Percentiles rank a stretch among this genome's conserved stretches.
These are phyloP conservation scores for Pseudocercospora vitis DNA, from an alignment of 2,329 filamentous ascomycete species.

Conservation along the genomic window DNA sequence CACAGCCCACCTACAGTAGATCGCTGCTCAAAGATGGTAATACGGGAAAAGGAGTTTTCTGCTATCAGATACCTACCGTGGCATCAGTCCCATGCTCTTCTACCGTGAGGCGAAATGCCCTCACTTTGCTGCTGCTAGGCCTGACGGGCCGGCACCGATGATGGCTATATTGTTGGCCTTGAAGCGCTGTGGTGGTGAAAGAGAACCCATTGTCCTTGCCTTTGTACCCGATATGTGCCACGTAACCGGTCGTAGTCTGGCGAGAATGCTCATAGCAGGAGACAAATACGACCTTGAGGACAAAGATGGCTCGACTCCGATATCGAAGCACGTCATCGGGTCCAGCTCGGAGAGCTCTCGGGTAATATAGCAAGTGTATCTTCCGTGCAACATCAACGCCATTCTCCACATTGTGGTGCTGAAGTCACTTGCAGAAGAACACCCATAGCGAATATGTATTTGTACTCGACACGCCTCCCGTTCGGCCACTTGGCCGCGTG, in stretches of 20 bases:
- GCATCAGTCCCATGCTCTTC: constrained; percentile 2
- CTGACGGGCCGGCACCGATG: constrained; percentile 79
- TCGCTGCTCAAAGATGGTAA: constrained; percentile 82
- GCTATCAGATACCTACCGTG: constrained; percentile 65
- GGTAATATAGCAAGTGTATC: too few relatives aligned
- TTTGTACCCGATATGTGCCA: neutral
- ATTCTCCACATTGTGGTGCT: too few relatives aligned
- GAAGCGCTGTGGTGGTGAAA: constrained; percentile 29
- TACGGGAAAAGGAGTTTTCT: constrained; percentile 66
- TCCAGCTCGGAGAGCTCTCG: too few relatives aligned
- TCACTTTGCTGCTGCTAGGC: constrained; percentile 72
- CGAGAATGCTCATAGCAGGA: neutral
- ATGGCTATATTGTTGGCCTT: constrained; percentile 66
- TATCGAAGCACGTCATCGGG: constrained; percentile 1
- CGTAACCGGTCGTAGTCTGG: neutral
- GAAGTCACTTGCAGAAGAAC: too few relatives aligned
- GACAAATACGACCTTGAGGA: neutral
- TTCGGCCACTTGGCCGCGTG: too few relatives aligned
- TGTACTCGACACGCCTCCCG: too few relatives aligned
- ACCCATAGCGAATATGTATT: too few relatives aligned
- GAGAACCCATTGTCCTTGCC: constrained; percentile 21
- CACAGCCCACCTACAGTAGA: constrained; percentile 76
- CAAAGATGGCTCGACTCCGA: neutral
- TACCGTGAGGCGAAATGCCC: constrained; percentile 11
- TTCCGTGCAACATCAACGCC: too few relatives aligned